Conservation (phyloP, 768 basidiomycete species). For the Mycena crocata region DNA sequence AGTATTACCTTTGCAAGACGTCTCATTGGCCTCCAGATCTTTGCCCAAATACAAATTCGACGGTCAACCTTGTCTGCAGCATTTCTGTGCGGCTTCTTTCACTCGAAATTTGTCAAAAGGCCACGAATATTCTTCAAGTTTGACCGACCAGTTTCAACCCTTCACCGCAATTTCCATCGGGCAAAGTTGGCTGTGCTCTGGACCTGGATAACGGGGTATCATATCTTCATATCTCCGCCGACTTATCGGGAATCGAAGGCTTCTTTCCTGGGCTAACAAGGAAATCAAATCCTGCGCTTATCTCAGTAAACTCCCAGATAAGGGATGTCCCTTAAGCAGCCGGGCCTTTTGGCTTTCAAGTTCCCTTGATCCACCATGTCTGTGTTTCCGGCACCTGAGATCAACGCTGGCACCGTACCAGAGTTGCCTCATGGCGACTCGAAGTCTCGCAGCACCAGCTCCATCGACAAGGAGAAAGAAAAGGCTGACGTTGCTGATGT, state of each 20-base stretch:
- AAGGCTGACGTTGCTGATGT: slow-evolving; percentile 20
- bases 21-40: no score
- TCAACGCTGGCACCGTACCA: slow-evolving; percentile 9
- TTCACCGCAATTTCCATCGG: no score
- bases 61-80: no score
- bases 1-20: no score
- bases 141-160: no score
- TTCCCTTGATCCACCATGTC: slow-evolving; percentile 15
- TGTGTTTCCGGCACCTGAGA: slow-evolving; percentile 3
- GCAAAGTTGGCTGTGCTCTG: no score
- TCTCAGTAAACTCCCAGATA: slow-evolving; percentile 10
- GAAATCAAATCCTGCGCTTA: slow-evolving; percentile 5
- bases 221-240: not conserved
- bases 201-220: no score
- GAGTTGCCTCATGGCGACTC: slow-evolving; percentile 21
- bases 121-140: no score
- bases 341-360: not conserved
- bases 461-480: slow-evolving; percentile 23
- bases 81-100: no score
- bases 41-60: no score
- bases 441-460: slow-evolving; percentile 16
- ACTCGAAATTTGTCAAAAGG: no score
- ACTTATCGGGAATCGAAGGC: not conserved
- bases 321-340: not conserved
- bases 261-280: slow-evolving; percentile 2